Conservation (phyloP, 371 early-diverging fungal species). For the Rhizopus microsporus region DNA sequence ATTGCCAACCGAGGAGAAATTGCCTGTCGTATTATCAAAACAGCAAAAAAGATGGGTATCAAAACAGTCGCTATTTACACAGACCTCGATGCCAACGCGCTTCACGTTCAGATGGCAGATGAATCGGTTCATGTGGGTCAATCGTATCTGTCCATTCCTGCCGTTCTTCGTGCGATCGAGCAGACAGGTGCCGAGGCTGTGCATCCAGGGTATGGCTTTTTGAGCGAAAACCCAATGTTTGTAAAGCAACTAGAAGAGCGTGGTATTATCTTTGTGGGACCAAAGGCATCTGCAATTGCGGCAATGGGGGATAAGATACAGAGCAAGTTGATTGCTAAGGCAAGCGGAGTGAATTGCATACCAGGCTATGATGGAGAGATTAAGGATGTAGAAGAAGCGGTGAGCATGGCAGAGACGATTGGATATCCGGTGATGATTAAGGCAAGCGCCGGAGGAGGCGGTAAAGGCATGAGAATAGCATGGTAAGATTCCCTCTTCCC, state of each 20-base stretch:
- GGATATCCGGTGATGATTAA: constrained; percentile 86
- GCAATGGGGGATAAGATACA: constrained; percentile 94
- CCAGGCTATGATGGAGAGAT: constrained; percentile 72
- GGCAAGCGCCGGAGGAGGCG: constrained; percentile 87
- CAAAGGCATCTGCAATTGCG: constrained; percentile 74
- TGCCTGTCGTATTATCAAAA: constrained; percentile 56
- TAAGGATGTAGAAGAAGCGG: constrained; percentile 42
- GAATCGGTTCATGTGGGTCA: constrained; percentile 75
- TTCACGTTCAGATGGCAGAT: constrained; percentile 83
- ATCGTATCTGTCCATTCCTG: constrained; percentile 71
- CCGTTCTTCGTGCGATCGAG: constrained; percentile 62
- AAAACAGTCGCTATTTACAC: constrained; percentile 57
- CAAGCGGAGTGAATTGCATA: constrained; percentile 66
- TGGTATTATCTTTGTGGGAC: constrained; percentile 78
- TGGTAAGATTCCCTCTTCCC: constrained; percentile 36
- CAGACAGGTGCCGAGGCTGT: constrained; percentile 74
- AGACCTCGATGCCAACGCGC: constrained; percentile 78
- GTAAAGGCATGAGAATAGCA: constrained; percentile 86
- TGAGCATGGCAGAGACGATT: constrained; percentile 52
- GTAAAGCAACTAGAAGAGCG: constrained; percentile 60
- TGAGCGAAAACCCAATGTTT: constrained; percentile 84
- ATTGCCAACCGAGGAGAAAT: constrained; percentile 61
- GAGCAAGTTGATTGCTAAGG: constrained; percentile 66
- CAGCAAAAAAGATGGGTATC: constrained; percentile 46
- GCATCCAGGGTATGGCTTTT: constrained; percentile 88